A percentile compares a stretch with the other conserved stretches of the same genome.
Evolutionary conservation across 2,329 filamentous ascomycete species (phyloP).

Genomic region (Talaromyces verruculosus): DNA sequence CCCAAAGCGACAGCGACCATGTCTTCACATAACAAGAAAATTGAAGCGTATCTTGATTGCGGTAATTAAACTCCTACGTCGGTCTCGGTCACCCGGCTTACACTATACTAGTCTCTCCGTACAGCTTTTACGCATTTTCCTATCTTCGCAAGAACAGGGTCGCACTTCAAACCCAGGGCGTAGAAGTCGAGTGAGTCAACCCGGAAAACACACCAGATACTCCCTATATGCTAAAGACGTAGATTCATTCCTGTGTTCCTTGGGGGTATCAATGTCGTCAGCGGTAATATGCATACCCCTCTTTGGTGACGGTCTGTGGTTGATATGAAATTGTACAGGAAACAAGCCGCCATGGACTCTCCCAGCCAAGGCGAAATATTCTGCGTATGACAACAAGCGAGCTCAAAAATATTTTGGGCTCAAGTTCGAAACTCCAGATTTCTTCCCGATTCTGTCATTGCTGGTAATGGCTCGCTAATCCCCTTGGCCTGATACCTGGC

Average conservation of each 20-base stretch:
- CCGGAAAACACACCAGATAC: not conserved
- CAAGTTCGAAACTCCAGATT: not conserved
- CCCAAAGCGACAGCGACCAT: not conserved
- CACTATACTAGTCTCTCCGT: not conserved
- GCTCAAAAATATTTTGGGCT: not conserved
- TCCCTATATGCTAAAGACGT: not conserved
- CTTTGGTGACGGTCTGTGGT: not conserved
- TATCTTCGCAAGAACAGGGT: not conserved
- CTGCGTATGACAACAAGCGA: not conserved
- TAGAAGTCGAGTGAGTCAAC: not conserved
- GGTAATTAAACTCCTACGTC: not conserved
- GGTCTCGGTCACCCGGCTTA: not conserved
- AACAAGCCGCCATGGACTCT: not conserved
- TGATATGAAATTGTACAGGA: not conserved
- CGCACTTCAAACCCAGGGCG: not conserved
- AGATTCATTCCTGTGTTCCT: not conserved
- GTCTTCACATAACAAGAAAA: not conserved
- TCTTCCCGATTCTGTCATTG: not conserved
- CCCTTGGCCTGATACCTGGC: not conserved
- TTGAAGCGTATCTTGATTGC: not conserved
- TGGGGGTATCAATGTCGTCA: not conserved
- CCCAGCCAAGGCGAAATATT: not conserved
- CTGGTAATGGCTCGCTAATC: not conserved
- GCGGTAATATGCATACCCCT: not conserved
- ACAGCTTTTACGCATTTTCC: not conserved